phyloP scores from a whole-genome alignment of 805 yeast species.

The Ogataea allantospora region DNA sequence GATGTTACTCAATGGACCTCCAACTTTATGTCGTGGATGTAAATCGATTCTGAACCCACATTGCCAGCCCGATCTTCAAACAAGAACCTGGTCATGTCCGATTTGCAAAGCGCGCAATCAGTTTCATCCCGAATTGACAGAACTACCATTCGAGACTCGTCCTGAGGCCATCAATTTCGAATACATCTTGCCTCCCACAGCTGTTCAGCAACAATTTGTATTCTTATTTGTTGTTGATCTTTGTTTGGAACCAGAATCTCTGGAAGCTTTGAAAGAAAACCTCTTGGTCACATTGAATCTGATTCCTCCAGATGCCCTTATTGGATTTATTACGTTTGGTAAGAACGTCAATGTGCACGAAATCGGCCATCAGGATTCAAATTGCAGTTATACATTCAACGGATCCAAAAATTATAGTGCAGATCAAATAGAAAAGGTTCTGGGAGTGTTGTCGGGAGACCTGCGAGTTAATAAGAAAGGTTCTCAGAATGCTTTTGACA shows the following conservation, averaged over 20 bases:
- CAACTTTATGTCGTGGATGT: constrained; percentile 54
- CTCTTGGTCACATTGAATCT: constrained; percentile 40
- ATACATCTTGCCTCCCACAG: constrained; percentile 37
- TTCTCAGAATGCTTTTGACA: constrained; percentile 14
- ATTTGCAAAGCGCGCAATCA: constrained; percentile 51
- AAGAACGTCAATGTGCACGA: constrained; percentile 60
- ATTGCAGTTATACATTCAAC: constrained; percentile 47
- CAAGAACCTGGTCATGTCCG: constrained; percentile 52
- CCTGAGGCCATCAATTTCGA: constrained; percentile 51
- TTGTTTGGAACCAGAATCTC: constrained; percentile 50
- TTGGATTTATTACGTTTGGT: constrained; percentile 60
- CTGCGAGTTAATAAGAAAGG: constrained; percentile 19
- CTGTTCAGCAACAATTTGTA: constrained; percentile 39
- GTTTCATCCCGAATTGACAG: constrained; percentile 28
- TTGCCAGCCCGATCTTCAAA: constrained; percentile 35
- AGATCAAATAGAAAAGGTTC: constrained; percentile 44
- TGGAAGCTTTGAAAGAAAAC: constrained; percentile 50
- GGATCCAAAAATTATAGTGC: constrained; percentile 52
- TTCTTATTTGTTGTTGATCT: constrained; percentile 59
- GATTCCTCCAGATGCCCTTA: constrained; percentile 53
- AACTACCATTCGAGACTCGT: constrained; percentile 37
- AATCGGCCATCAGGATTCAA: constrained; percentile 36
- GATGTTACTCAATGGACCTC: constrained; percentile 37
- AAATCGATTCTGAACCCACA: constrained; percentile 54
- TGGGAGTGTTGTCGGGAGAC: constrained; percentile 44